These are phyloP conservation scores for Panaeolus cyanescens DNA, from an alignment of 768 basidiomycete genomes.

Conservation along the genomic window DNA sequence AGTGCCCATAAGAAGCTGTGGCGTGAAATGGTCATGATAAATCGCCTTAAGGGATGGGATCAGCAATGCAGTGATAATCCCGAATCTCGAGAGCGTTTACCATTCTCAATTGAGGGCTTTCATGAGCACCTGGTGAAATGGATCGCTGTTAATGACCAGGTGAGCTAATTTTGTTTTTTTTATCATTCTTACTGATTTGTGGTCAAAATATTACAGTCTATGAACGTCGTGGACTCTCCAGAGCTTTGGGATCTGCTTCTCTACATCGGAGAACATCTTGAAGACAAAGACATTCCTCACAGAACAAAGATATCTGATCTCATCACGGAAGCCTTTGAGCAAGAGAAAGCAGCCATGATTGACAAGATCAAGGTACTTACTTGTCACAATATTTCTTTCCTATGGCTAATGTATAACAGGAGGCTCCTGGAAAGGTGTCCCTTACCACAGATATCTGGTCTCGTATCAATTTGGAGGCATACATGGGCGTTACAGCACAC, in stretches of 20 bases:
- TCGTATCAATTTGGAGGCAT: conserved; percentile 18
- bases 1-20: conserved; percentile 14
- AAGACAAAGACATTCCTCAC: conserved; percentile 32
- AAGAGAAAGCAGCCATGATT: conserved; percentile 17
- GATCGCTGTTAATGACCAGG: conserved; percentile 30
- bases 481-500: conserved; percentile 33
- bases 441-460: conserved; percentile 37
- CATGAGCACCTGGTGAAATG: conserved; percentile 15
- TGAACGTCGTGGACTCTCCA: conserved; percentile 32
- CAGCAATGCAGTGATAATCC: not conserved
- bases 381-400: not conserved
- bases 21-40: not conserved
- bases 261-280: conserved; percentile 21
- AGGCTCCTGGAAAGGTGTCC: conserved; percentile 23
- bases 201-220: conserved; percentile 21
- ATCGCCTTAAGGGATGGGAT: conserved; percentile 21
- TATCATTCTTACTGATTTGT: not conserved
- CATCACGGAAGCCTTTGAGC: conserved; percentile 21
- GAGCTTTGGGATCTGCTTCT: conserved; percentile 32
- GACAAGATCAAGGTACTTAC: conserved; percentile 16
- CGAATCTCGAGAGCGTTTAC: not conserved
- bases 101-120: conserved; percentile 20
- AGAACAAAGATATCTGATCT: conserved; percentile 25
- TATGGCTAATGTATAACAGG: conserved; percentile 15
- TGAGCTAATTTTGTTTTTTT: conserved; percentile 9